Evolutionary conservation across 306 rosid species (phyloP), one percentile per base, ranked within the genome.

Genomic region (Carpinus viminea): DNA sequence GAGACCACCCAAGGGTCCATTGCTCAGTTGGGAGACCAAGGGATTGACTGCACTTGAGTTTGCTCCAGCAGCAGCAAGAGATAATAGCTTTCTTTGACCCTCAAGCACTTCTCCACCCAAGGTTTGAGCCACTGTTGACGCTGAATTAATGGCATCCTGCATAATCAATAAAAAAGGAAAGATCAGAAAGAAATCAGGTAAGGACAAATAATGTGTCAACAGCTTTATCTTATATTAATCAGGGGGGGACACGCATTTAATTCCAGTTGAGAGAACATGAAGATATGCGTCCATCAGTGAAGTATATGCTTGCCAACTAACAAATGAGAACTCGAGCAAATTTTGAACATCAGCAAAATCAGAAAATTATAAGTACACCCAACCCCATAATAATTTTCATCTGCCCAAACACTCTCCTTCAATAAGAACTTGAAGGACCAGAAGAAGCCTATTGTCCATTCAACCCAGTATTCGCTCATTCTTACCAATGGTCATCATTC

Each of bases 61-160:
- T 74, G 92, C 83, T 76, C 90, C 91, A 15, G 93, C 86, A 61
- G 93, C 82, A 64, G 97, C 96, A 48, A 93, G 82, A 70, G 96
- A 87, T 87, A 96, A 73, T 70, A 93, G 86, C 90, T 96, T 96
- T 53, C 96, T 84, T 72, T 93, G 99, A 64, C 98, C 96, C 76
- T 96, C 98, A 1, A 89, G 92, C 83, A 96, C 72, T 82, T 96
- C 99, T 76, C 97, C 95, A 43, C 82, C 87, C 81, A 96, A 77
- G 36, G 97, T 86, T 87, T 93, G 99, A 76, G 94, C 72, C 73
- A 96, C 85, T 1, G 99, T 81, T 28, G 97, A 91, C 28, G 94
- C 98, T 2, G 98, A 86, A 84, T 72, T 93, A 68, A 96, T 84
- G 74, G 98, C 81, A 83, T 96, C 99, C 99, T 96, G 94, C 59